A percentile compares a stretch with the other conserved stretches of the same genome.
phyloP scores from a whole-genome alignment of 371 early-diverging fungal genomes.

The Mortierella sp. region DNA sequence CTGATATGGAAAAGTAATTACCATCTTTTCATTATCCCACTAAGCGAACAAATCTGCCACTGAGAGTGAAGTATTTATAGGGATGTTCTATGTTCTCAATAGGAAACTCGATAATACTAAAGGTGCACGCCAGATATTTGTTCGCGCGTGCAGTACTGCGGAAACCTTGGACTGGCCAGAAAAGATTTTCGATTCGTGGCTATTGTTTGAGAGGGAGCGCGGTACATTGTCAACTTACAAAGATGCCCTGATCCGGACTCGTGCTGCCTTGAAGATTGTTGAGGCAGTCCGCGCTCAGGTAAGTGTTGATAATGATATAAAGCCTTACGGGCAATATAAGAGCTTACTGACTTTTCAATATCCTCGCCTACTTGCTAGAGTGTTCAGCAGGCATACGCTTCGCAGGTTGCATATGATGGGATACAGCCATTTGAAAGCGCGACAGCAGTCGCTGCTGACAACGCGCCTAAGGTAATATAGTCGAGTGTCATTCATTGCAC shows the following conservation, averaged over 20 bases:
- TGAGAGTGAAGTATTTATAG: too few relatives aligned
- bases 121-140: conserved; percentile 33
- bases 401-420: conserved; percentile 1
- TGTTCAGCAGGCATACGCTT: not conserved
- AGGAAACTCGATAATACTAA: conserved; percentile 23
- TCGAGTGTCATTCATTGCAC: not conserved
- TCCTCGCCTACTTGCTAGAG: not conserved
- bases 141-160: conserved; percentile 25
- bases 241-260: conserved; percentile 27
- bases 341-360: not conserved
- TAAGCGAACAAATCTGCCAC: too few relatives aligned
- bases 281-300: conserved; percentile 31
- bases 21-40: not conserved
- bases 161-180: conserved; percentile 49
- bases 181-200: conserved; percentile 46
- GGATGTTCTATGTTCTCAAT: not conserved
- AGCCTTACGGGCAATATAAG: not conserved
- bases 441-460: not conserved
- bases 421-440: not conserved
- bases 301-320: not conserved
- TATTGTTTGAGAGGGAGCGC: conserved; percentile 36
- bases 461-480: not conserved
- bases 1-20: conserved; percentile 33
- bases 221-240: conserved; percentile 26
- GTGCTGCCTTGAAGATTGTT: conserved; percentile 28